Evolutionary conservation across 2,329 filamentous ascomycete genomes (phyloP).

Genomic region (Penicillium hesseltinei): DNA sequence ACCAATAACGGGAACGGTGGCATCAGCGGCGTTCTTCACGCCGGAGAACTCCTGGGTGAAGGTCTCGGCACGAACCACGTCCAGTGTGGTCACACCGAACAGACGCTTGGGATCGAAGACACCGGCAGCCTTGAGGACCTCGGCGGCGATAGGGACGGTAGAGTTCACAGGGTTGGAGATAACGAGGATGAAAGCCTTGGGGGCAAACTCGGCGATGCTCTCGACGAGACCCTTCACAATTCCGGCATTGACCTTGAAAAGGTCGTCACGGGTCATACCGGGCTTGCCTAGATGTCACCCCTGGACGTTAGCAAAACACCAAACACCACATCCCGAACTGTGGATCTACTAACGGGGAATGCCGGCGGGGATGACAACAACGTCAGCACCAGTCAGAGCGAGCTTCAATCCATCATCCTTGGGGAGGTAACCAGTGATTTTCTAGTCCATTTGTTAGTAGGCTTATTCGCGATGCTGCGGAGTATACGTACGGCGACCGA

Average conservation of each 20-base stretch:
- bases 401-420: constrained; percentile 79
- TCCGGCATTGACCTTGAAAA: constrained; percentile 99
- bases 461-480: neutral
- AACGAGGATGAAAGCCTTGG: constrained; percentile 91
- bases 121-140: constrained; percentile 88
- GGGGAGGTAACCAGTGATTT: constrained; percentile 84
- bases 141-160: constrained; percentile 93
- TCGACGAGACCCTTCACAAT: constrained; percentile 94
- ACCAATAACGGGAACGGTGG: constrained; percentile 87
- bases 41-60: constrained; percentile 86
- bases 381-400: constrained; percentile 88
- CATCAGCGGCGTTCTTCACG: constrained; percentile 76
- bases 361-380: constrained; percentile 95
- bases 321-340: neutral
- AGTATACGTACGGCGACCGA: constrained; percentile 68
- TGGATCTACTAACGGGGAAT: constrained; percentile 75
- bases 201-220: constrained; percentile 79
- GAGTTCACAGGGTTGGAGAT: constrained; percentile 99
- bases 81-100: constrained; percentile 97
- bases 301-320: constrained; percentile 8
- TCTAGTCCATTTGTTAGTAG: constrained; percentile 50
- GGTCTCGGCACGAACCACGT: constrained; percentile 96
- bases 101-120: constrained; percentile 95
- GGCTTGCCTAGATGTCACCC: constrained; percentile 71
- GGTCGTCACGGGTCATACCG: constrained; percentile 98